phyloP scores from a whole-genome alignment of 2,329 filamentous ascomycete genomes.

The Pseudodiploospora longispora region DNA sequence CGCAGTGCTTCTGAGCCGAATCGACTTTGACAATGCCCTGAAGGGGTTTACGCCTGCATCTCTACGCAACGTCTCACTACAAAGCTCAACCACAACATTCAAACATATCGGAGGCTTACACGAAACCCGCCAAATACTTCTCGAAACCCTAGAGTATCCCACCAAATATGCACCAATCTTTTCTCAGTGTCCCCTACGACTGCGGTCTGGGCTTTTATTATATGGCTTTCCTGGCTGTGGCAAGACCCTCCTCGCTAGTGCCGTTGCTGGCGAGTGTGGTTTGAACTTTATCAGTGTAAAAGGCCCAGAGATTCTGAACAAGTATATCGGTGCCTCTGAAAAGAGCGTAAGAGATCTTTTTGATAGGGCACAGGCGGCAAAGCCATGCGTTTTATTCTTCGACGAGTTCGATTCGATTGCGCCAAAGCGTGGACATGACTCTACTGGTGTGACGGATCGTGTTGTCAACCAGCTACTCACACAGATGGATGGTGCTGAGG shows the following conservation, averaged over 20 bases:
- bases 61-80: constrained; percentile 85
- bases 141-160: constrained; percentile 93
- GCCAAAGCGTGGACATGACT: constrained; percentile 93
- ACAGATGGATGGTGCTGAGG: constrained; percentile 98
- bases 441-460: constrained; percentile 94
- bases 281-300: constrained; percentile 99
- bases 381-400: constrained; percentile 93
- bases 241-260: constrained; percentile 90
- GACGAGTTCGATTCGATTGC: constrained; percentile 98
- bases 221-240: constrained; percentile 96
- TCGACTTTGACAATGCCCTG: constrained; percentile 77
- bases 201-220: constrained; percentile 84
- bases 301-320: constrained; percentile 95
- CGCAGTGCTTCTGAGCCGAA: constrained; percentile 55
- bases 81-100: constrained; percentile 88
- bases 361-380: constrained; percentile 80
- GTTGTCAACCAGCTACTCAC: constrained; percentile 98
- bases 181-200: constrained; percentile 85
- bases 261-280: constrained; percentile 94
- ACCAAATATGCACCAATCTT: constrained; percentile 98
- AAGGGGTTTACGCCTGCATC: constrained; percentile 94
- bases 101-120: constrained; percentile 82
- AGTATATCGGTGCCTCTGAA: constrained; percentile 96
- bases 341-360: constrained; percentile 95
- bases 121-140: constrained; percentile 78